phyloP scores from a whole-genome alignment of 108 stramenopile genomes.

The Pseudonitzschia pungens region DNA sequence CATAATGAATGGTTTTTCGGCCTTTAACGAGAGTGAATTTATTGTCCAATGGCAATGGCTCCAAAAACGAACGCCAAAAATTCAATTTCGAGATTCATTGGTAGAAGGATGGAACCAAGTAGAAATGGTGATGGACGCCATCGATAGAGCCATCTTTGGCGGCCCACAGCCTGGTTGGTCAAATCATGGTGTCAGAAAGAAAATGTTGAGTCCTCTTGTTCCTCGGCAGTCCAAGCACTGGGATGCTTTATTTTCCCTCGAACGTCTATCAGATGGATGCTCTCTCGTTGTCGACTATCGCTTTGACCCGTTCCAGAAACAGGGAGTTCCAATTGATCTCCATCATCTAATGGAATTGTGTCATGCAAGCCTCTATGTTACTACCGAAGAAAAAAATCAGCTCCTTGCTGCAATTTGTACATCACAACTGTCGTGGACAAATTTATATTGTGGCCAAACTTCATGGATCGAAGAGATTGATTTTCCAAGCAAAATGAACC shows the following conservation, averaged over 20 bases:
- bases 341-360: constrained; percentile 37
- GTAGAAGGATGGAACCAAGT: constrained; percentile 23
- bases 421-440: constrained; percentile 73
- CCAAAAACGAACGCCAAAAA: constrained; percentile 35
- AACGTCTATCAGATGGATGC: constrained; percentile 40
- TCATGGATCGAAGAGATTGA: constrained; percentile 16
- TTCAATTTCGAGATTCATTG: neutral
- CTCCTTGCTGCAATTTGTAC: constrained; percentile 76
- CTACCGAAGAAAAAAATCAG: constrained; percentile 42
- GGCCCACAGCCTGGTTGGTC: constrained; percentile 38
- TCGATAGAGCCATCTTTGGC: constrained; percentile 57
- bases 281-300: constrained; percentile 35
- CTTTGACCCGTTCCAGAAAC: constrained; percentile 32
- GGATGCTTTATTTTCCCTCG: constrained; percentile 41
- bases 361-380: constrained; percentile 67
- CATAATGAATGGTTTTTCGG: constrained; percentile 24
- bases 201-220: constrained; percentile 66
- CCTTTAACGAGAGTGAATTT: constrained; percentile 66
- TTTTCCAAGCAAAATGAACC: constrained; percentile 10
- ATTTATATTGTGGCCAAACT: constrained; percentile 42
- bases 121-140: constrained; percentile 36
- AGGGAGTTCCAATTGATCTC: constrained; percentile 35
- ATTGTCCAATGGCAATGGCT: constrained; percentile 81
- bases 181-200: constrained; percentile 38
- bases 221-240: constrained; percentile 56